A percentile compares a stretch with the other conserved stretches of the same genome.
These are phyloP conservation scores for Mycena latifolia DNA, from an alignment of 768 basidiomycete species.

Conservation along the genomic window DNA sequence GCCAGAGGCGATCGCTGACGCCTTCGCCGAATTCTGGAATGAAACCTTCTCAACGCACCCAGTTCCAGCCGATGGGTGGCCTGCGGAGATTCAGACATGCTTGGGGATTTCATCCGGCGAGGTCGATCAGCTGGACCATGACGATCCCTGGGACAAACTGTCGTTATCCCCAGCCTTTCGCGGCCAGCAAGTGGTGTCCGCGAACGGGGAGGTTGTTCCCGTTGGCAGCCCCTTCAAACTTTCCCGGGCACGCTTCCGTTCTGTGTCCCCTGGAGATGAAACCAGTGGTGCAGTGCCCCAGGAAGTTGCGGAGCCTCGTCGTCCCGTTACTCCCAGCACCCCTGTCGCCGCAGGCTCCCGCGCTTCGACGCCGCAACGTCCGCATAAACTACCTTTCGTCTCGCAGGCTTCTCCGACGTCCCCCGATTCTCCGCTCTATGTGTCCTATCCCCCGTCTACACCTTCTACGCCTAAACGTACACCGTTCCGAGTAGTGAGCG, in stretches of 20 bases:
- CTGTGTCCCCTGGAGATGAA: conserved; percentile 27
- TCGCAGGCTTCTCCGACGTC: conserved; percentile 42
- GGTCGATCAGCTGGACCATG: conserved; percentile 5
- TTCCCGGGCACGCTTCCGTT: conserved; percentile 23
- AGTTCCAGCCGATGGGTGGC: conserved; percentile 67
- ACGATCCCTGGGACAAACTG: conserved; percentile 19
- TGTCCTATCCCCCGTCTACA: conserved; percentile 44
- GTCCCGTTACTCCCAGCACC: conserved; percentile 31
- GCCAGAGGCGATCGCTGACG: conserved; percentile 55
- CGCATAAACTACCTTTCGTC: conserved; percentile 49
- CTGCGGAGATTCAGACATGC: conserved; percentile 54
- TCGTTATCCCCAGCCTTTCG: conserved; percentile 32
- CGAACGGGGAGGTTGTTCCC: conserved; percentile 10
- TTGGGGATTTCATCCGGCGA: conserved; percentile 35
- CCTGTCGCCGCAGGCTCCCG: conserved; percentile 31
- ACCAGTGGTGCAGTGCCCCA: conserved; percentile 17
- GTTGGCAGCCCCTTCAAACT: conserved; percentile 28
- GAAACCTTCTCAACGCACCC: conserved; percentile 54
- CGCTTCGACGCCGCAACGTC: conserved; percentile 49
- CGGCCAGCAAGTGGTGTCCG: conserved; percentile 16
- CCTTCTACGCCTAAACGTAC: conserved; percentile 52
- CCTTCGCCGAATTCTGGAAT: conserved; percentile 76
- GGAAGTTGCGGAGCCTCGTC: conserved; percentile 35
- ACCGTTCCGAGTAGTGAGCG: conserved; percentile 33
- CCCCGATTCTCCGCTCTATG: conserved; percentile 38